These are phyloP conservation scores for Penicillium verrucosum DNA, from an alignment of 2,329 filamentous ascomycete genomes.

Conservation along the genomic window DNA sequence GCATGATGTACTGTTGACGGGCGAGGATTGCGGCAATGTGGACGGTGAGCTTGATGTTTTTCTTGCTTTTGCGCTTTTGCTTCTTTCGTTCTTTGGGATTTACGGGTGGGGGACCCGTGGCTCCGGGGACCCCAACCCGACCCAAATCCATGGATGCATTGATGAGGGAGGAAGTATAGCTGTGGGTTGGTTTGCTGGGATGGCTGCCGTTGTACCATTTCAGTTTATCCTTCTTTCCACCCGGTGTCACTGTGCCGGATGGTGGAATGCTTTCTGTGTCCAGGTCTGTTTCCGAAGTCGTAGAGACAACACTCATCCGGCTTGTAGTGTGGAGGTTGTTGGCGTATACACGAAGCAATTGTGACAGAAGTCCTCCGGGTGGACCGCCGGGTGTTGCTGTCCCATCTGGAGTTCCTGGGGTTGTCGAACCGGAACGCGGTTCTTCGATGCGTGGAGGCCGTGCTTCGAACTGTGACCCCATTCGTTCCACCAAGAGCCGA, in stretches of 20 bases:
- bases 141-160: constrained; percentile 28
- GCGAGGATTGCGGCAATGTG: constrained; percentile 66
- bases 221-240: constrained; percentile 25
- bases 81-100: constrained; percentile 23
- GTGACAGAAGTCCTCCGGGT: constrained; percentile 60
- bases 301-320: constrained; percentile 20
- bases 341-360: constrained; percentile 65
- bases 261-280: constrained; percentile 17
- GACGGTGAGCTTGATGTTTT: constrained; percentile 50
- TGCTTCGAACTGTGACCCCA: constrained; percentile 11
- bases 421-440: constrained; percentile 18
- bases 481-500: constrained; percentile 17
- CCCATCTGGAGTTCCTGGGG: constrained; percentile 15
- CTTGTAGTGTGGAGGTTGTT: constrained; percentile 41
- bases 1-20: constrained; percentile 37
- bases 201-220: constrained; percentile 31
- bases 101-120: constrained; percentile 20
- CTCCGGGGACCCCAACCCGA: constrained; percentile 21
- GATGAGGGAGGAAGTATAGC: constrained; percentile 28
- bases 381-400: constrained; percentile 16
- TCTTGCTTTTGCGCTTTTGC: constrained; percentile 43
- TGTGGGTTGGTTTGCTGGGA: constrained; percentile 14
- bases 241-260: constrained; percentile 11
- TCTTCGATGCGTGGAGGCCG: constrained; percentile 4
- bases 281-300: constrained; percentile 15